Evolutionary conservation across 306 rosid genomes (phyloP).

Genomic region (Vicia faba): DNA sequence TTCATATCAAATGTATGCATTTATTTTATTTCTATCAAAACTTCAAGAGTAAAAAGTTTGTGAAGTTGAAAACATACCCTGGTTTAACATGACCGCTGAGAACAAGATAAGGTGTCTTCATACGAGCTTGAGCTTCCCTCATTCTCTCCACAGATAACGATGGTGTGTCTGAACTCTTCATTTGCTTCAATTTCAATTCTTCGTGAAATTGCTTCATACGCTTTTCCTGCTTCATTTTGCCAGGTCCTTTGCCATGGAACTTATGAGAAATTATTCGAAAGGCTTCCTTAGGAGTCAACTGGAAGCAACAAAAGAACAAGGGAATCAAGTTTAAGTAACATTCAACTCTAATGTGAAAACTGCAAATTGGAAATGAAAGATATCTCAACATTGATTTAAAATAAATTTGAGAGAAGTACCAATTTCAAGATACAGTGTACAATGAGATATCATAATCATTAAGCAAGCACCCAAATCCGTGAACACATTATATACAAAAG

Average conservation of each 20-base stretch:
- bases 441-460: constrained; percentile 16
- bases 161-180: constrained; percentile 94
- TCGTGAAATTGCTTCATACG: constrained; percentile 84
- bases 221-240: constrained; percentile 97
- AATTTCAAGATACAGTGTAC: constrained; percentile 1
- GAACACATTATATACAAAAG: constrained; percentile 1
- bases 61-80: constrained; percentile 58
- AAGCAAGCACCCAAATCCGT: constrained; percentile 14
- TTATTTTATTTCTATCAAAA: constrained; percentile 7
- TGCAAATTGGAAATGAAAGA: constrained; percentile 27
- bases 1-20: constrained; percentile 1
- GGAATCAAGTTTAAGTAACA: constrained; percentile 31
- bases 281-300: constrained; percentile 97
- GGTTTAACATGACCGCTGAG: constrained; percentile 95
- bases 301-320: constrained; percentile 40
- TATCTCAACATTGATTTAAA: constrained; percentile 6
- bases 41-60: constrained; percentile 14
- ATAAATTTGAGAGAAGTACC: constrained; percentile 15
- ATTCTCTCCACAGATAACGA: constrained; percentile 86
- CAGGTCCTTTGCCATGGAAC: constrained; percentile 96
- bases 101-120: constrained; percentile 86
- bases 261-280: constrained; percentile 75
- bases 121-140: constrained; percentile 90
- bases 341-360: constrained; percentile 19
- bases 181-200: constrained; percentile 86